A percentile compares a stretch with the other conserved stretches of the same genome.
Evolutionary conservation across 139 green algal species (phyloP).

Genomic region (Zygnema cylindricum): DNA sequence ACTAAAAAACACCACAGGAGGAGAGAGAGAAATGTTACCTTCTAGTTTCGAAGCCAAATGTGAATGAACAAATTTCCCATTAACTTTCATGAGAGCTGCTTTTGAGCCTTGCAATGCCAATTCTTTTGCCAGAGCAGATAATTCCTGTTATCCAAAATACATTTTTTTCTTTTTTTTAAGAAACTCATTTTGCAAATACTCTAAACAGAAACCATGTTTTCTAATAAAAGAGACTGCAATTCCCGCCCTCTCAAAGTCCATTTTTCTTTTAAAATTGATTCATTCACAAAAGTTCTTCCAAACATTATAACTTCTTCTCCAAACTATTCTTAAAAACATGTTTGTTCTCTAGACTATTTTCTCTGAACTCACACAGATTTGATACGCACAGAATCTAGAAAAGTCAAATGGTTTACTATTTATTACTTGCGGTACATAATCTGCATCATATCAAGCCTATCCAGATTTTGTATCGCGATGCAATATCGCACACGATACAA

Average conservation of each 20-base stretch:
- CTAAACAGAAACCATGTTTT: too few relatives aligned
- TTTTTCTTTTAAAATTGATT: background rate
- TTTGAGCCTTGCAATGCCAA: conserved; percentile 27
- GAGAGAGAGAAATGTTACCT: conserved; percentile 18
- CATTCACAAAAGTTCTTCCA: background rate
- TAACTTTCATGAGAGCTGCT: conserved; percentile 59
- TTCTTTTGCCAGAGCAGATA: conserved; percentile 41
- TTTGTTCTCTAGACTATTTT: too few relatives aligned
- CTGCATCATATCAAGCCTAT: too few relatives aligned
- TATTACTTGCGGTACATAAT: too few relatives aligned
- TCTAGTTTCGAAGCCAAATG: conserved; percentile 28
- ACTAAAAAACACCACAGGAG: too few relatives aligned
- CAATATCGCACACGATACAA: too few relatives aligned
- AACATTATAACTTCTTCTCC: background rate
- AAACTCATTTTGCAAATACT: background rate
- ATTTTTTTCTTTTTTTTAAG: conserved; percentile 6
- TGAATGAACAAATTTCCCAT: conserved; percentile 54
- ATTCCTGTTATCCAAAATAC: conserved; percentile 43
- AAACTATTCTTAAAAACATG: too few relatives aligned
- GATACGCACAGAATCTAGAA: too few relatives aligned
- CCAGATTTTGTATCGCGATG: too few relatives aligned
- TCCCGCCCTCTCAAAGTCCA: background rate
- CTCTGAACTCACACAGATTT: too few relatives aligned
- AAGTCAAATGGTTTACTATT: too few relatives aligned
- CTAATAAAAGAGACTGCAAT: background rate